These are phyloP conservation scores for Candida schatavii DNA, from an alignment of 805 yeast genomes.

Conservation along the genomic window DNA sequence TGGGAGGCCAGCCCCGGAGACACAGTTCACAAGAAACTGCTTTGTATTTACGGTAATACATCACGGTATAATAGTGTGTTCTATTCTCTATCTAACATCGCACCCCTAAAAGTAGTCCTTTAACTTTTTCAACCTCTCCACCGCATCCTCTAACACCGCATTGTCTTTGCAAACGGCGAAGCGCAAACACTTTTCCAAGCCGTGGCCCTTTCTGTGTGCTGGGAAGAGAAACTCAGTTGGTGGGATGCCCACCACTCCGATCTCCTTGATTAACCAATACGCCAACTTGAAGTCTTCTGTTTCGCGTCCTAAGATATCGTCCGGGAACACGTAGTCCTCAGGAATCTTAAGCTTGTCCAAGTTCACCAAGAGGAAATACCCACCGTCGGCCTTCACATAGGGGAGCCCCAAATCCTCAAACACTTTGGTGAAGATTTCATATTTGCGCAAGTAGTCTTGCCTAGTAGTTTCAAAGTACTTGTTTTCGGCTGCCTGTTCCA, in stretches of 20 bases:
- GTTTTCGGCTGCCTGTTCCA: constrained; percentile 56
- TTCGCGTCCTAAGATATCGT: constrained; percentile 54
- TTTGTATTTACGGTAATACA: too few species aligned
- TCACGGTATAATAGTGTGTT: too few species aligned
- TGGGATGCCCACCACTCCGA: constrained; percentile 95
- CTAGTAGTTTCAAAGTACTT: constrained; percentile 72
- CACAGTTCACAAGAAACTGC: too few species aligned
- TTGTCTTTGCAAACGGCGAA: constrained; percentile 97
- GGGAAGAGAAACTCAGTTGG: constrained; percentile 90
- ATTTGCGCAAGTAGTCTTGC: constrained; percentile 65
- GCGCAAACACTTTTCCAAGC: constrained; percentile 81
- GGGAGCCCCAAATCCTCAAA: constrained; percentile 89
- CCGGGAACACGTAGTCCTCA: constrained; percentile 66
- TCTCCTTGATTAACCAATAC: constrained; percentile 87
- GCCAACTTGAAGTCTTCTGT: constrained; percentile 88
- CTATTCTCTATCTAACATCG: too few species aligned
- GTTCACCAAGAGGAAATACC: constrained; percentile 88
- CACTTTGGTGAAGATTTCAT: constrained; percentile 65
- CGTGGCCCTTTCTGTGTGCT: constrained; percentile 55
- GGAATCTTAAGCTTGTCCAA: constrained; percentile 82
- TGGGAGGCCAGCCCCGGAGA: too few species aligned
- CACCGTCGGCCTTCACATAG: constrained; percentile 89
- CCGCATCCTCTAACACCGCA: constrained; percentile 75
- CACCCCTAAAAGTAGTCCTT: constrained; percentile 49
- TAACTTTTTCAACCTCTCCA: constrained; percentile 64